Percentiles rank a stretch among this genome's conserved stretches.
phyloP scores from a whole-genome alignment of 306 rosid genomes.

The Rosa lucieae region DNA sequence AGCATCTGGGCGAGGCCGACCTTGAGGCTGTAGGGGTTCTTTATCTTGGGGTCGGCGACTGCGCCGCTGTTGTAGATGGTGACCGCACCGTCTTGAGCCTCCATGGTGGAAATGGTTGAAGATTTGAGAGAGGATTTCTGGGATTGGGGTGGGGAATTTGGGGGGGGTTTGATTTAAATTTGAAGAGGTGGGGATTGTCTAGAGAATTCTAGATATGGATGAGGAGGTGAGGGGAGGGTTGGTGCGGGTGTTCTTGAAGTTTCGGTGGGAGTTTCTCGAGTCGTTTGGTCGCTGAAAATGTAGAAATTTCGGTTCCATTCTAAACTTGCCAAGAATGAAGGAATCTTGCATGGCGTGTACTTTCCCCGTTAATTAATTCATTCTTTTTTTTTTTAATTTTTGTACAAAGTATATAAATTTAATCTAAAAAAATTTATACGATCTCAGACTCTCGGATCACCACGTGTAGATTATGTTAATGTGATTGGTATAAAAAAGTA shows the following conservation, averaged over 20 bases:
- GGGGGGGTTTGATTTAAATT: neutral
- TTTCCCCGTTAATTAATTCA: neutral
- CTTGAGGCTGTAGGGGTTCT: conserved; percentile 36
- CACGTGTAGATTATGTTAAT: too few species aligned
- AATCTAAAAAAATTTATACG: too few species aligned
- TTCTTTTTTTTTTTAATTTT: too few species aligned
- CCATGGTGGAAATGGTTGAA: conserved; percentile 24
- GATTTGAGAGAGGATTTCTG: neutral
- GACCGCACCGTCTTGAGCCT: conserved; percentile 56
- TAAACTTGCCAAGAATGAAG: neutral
- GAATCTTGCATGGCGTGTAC: neutral
- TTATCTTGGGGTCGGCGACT: conserved; percentile 46
- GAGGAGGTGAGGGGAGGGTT: neutral
- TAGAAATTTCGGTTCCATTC: neutral
- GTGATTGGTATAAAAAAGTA: too few species aligned
- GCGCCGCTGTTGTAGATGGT: conserved; percentile 47
- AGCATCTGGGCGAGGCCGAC: conserved; percentile 51
- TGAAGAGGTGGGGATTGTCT: neutral
- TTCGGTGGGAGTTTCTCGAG: neutral
- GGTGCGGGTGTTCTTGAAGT: neutral
- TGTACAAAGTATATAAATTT: too few species aligned
- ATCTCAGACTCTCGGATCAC: too few species aligned
- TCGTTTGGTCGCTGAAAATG: neutral
- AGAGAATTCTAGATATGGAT: neutral
- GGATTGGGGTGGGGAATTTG: neutral